Conservation (phyloP, 2,329 filamentous ascomycete genomes). For the Lachnellula hyalina region DNA sequence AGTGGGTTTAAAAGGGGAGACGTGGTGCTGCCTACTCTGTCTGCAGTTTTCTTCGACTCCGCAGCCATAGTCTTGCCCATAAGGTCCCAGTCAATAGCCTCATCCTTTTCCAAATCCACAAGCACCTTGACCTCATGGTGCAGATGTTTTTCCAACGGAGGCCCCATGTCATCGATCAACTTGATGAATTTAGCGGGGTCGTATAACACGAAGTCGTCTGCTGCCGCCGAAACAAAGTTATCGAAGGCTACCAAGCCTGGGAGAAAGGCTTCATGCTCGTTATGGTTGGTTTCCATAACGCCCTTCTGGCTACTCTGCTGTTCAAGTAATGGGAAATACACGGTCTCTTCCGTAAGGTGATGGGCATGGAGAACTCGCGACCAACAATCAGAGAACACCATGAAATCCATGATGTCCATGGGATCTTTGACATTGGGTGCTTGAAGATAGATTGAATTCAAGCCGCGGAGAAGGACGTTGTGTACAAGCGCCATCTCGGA, state of each 20-base stretch:
- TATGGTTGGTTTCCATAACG: constrained; percentile 38
- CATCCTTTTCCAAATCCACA: too few relatives aligned
- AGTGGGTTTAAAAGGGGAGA: too few relatives aligned
- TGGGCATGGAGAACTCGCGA: constrained; percentile 33
- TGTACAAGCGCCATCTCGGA: constrained; percentile 29
- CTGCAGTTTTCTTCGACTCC: too few relatives aligned
- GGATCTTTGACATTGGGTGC: constrained; percentile 33
- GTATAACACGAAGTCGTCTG: too few relatives aligned
- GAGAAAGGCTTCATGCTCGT: constrained; percentile 38
- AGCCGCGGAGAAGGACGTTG: constrained; percentile 35
- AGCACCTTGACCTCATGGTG: too few relatives aligned
- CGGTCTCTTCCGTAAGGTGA: constrained; percentile 35
- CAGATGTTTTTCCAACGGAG: too few relatives aligned
- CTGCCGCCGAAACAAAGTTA: constrained; percentile 26
- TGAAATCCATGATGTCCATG: constrained; percentile 32
- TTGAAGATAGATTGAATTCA: constrained; percentile 36
- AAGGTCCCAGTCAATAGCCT: too few relatives aligned
- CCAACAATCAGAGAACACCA: constrained; percentile 14
- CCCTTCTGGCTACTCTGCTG: constrained; percentile 29
- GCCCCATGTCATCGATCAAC: too few relatives aligned
- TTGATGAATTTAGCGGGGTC: too few relatives aligned
- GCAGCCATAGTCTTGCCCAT: too few relatives aligned
- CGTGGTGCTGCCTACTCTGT: too few relatives aligned
- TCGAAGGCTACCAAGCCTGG: constrained; percentile 32
- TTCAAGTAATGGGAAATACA: constrained; percentile 37